Percentiles rank a stretch among this genome's conserved stretches.
Conservation (phyloP, 106 monocot genomes). For the Xerophyta viscosa region DNA sequence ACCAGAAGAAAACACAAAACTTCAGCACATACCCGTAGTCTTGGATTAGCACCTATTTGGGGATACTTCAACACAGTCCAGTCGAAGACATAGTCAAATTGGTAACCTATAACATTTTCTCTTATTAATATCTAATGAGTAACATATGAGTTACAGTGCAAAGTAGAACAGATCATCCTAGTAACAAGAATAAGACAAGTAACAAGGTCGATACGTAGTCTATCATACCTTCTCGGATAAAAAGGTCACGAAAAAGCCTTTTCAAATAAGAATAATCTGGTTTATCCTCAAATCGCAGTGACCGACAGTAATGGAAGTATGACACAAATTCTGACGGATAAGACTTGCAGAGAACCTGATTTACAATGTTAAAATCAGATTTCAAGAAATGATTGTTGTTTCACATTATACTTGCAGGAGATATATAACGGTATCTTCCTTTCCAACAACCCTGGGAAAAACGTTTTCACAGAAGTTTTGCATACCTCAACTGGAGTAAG, state of each 20-base stretch:
- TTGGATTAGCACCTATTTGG: slow-evolving; percentile 43
- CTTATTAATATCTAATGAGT: not conserved
- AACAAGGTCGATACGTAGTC: not conserved
- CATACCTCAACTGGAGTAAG: slow-evolving; percentile 71
- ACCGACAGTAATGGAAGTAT: slow-evolving; percentile 74
- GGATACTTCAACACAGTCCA: slow-evolving; percentile 85
- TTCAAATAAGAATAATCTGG: slow-evolving; percentile 79
- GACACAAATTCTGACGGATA: slow-evolving; percentile 62
- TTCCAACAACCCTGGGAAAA: too few species aligned
- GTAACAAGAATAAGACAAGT: not conserved
- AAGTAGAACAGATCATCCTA: not conserved
- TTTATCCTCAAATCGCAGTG: slow-evolving; percentile 61
- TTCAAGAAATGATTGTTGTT: not conserved
- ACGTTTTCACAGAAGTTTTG: not conserved
- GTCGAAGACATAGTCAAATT: slow-evolving; percentile 92
- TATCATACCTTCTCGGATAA: slow-evolving; percentile 63
- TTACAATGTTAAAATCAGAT: too few species aligned
- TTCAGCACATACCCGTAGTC: slow-evolving; percentile 35
- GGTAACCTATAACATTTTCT: slow-evolving; percentile 53
- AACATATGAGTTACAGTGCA: not conserved
- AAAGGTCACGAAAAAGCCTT: slow-evolving; percentile 68
- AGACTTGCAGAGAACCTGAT: slow-evolving; percentile 69
- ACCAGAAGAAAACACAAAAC: not conserved
- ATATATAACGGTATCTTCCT: too few species aligned
- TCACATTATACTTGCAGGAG: not conserved